Conservation (phyloP, 2,329 filamentous ascomycete genomes). For the Alternaria infectoria region DNA sequence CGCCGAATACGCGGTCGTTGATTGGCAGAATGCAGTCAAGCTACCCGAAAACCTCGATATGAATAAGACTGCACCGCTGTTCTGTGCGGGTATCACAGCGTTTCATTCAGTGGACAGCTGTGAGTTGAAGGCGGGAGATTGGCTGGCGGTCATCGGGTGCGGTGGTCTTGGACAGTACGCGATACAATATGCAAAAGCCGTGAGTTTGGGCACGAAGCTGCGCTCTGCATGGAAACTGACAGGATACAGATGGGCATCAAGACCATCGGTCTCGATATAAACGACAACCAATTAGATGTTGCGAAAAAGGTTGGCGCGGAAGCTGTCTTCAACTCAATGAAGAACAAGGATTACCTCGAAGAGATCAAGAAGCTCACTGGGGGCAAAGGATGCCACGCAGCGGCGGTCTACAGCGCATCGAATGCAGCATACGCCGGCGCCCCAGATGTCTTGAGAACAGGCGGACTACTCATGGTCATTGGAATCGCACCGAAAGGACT, state of each 20-base stretch:
- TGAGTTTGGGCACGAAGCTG: background rate
- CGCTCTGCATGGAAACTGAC: background rate
- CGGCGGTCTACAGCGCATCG: slow-evolving; percentile 51
- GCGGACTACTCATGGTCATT: slow-evolving; percentile 53
- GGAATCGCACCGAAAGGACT: slow-evolving; percentile 50
- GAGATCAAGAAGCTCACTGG: slow-evolving; percentile 51
- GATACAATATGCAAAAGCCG: slow-evolving; percentile 56
- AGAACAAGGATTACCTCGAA: slow-evolving; percentile 46
- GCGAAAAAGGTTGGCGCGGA: slow-evolving; percentile 52
- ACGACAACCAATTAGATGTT: slow-evolving; percentile 51
- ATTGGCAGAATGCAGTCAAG: slow-evolving; percentile 54
- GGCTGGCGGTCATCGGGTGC: slow-evolving; percentile 54
- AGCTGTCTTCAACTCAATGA: slow-evolving; percentile 53
- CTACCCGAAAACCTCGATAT: slow-evolving; percentile 49
- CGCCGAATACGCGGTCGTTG: slow-evolving; percentile 55
- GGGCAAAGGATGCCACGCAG: slow-evolving; percentile 51
- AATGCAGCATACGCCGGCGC: slow-evolving; percentile 49
- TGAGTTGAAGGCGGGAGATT: slow-evolving; percentile 42
- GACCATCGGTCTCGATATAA: slow-evolving; percentile 54
- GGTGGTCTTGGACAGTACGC: slow-evolving; percentile 57
- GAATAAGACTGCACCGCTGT: slow-evolving; percentile 51
- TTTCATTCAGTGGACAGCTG: slow-evolving; percentile 42
- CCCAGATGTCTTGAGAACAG: slow-evolving; percentile 45
- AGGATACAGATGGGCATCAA: slow-evolving; percentile 48
- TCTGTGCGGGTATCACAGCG: slow-evolving; percentile 59